phyloP scores from a whole-genome alignment of 164 flowering plant species.

The Amborella trichopoda region DNA sequence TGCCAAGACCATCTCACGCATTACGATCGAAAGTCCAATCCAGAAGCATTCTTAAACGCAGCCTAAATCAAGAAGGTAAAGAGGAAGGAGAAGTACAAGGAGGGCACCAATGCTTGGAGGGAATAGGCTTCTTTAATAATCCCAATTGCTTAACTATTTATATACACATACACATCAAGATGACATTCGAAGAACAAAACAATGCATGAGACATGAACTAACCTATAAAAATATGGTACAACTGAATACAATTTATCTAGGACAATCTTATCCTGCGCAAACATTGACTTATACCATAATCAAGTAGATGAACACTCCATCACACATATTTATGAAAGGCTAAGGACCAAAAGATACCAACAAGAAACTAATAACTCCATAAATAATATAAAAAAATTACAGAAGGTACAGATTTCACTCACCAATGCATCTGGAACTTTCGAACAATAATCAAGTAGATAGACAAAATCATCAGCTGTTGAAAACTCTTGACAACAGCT shows the following conservation, averaged over 20 bases:
- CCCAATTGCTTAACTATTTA: too few species aligned
- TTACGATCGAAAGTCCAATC: too few species aligned
- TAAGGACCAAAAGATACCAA: background rate
- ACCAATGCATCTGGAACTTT: slow-evolving; percentile 68
- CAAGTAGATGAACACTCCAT: background rate
- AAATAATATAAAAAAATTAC: background rate
- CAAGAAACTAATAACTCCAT: background rate
- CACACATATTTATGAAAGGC: background rate
- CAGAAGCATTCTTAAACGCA: too few species aligned
- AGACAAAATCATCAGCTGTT: slow-evolving; percentile 33
- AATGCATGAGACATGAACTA: too few species aligned
- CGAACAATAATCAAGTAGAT: slow-evolving; percentile 57
- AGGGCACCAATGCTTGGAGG: too few species aligned
- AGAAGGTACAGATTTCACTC: slow-evolving; percentile 8
- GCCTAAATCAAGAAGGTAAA: too few species aligned
- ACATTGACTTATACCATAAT: background rate
- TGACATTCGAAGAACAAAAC: too few species aligned
- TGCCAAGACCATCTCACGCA: too few species aligned
- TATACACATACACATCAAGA: too few species aligned
- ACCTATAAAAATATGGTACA: too few species aligned
- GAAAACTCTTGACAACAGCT: slow-evolving; percentile 11
- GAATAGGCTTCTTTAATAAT: too few species aligned
- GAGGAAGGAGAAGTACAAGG: too few species aligned
- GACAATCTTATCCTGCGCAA: background rate
- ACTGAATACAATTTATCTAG: background rate